Evolutionary conservation across 306 rosid species (phyloP).

Genomic region (Coriaria nepalensis): DNA sequence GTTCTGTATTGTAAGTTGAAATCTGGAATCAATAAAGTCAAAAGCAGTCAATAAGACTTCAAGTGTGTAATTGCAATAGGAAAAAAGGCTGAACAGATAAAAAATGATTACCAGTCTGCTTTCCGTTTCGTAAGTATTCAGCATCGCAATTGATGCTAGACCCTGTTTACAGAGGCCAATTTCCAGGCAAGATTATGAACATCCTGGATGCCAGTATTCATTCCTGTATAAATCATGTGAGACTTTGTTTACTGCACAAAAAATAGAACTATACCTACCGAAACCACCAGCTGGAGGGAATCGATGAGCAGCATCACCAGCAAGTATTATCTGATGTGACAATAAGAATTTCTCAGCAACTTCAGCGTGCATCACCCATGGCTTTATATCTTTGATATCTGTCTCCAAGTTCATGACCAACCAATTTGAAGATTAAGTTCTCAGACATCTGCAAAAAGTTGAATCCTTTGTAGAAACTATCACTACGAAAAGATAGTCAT

Average conservation of each 20-base stretch:
- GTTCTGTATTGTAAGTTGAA: conserved; percentile 62
- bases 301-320: conserved; percentile 93
- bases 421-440: conserved; percentile 61
- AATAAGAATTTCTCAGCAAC: conserved; percentile 68
- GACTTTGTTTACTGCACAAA: conserved; percentile 12
- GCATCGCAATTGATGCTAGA: conserved; percentile 57
- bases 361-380: conserved; percentile 98
- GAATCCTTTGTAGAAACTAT: conserved; percentile 14
- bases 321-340: conserved; percentile 56
- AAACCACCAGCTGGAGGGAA: conserved; percentile 99
- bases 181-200: conserved; percentile 98
- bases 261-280: conserved; percentile 44
- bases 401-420: conserved; percentile 66
- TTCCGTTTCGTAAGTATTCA: conserved; percentile 67
- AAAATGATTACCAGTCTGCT: conserved; percentile 65
- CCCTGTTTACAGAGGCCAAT: conserved; percentile 66
- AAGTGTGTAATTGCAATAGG: neutral
- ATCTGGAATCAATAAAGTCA: conserved; percentile 31
- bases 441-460: conserved; percentile 48
- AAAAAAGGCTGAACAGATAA: conserved; percentile 9
- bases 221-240: conserved; percentile 40
- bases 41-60: conserved; percentile 6
- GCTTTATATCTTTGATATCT: conserved; percentile 65
- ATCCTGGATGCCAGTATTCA: conserved; percentile 98
- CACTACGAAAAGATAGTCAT: neutral